These are phyloP conservation scores for Capronia epimyces DNA, from an alignment of 2,329 filamentous ascomycete species.

Conservation along the genomic window DNA sequence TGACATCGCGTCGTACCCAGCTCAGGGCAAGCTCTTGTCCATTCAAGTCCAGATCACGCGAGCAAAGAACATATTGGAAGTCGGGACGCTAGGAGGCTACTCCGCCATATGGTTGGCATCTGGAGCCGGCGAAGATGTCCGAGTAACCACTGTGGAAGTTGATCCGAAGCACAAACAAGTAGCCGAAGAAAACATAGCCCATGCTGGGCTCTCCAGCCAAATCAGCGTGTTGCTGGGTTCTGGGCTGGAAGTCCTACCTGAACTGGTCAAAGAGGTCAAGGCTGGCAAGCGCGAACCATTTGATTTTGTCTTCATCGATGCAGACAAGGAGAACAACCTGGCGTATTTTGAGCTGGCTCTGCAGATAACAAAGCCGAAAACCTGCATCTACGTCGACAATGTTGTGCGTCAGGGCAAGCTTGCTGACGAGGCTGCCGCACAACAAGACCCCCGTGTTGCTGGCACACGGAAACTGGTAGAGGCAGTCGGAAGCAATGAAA, in stretches of 20 bases:
- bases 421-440: constrained; percentile 28
- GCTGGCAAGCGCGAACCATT: constrained; percentile 39
- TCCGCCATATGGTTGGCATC: constrained; percentile 50
- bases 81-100: constrained; percentile 54
- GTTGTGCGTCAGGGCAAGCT: constrained; percentile 41
- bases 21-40: constrained; percentile 39
- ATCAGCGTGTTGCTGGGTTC: constrained; percentile 45
- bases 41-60: constrained; percentile 37
- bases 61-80: constrained; percentile 45
- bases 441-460: constrained; percentile 26
- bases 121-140: constrained; percentile 32
- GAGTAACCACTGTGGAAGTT: constrained; percentile 51
- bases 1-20: constrained; percentile 36
- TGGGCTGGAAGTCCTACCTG: constrained; percentile 41
- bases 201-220: constrained; percentile 39
- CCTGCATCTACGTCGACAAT: constrained; percentile 49
- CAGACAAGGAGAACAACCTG: constrained; percentile 48
- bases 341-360: constrained; percentile 46
- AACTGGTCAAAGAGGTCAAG: constrained; percentile 40
- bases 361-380: constrained; percentile 38
- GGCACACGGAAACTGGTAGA: constrained; percentile 38
- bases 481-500: constrained; percentile 39
- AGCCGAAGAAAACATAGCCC: constrained; percentile 42
- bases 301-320: constrained; percentile 52
- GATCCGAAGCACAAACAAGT: constrained; percentile 44